Base-by-base conservation (phyloP, 2,329 filamentous ascomycete species). In the Botryotinia narcissicola region DNA sequence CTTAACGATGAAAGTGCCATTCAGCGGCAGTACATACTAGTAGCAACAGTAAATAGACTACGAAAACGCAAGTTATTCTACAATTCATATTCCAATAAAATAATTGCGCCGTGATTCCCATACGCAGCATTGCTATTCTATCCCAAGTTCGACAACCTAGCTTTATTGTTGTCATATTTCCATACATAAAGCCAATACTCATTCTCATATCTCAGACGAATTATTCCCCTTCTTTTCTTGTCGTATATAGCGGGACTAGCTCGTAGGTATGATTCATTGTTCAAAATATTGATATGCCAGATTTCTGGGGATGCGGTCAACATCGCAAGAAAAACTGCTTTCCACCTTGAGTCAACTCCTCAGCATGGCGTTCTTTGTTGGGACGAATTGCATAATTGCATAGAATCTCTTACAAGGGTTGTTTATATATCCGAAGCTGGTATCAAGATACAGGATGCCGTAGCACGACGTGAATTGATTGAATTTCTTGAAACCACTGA, bases 391-490 rank as follows among this genome's bases (percentile, higher is more conserved):
- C 3, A 46, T 22, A 46, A n/a, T n/a, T n/a, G n/a, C n/a, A n/a
- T n/a, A n/a, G 7, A 46, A 46, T 20, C 42, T 46, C 16, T 12
- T 14, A 37, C 14, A n/a, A 4, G 1, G 6, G 25, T 14, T 4
- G 12, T 29, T n/a, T 62, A n/a, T 62, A 62, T 29, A n/a, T 42
- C 37, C 37, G 2, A 29, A n/a, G 8, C 25, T 18, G 7, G 18
- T 10, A 62, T 42, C 60, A 42, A 16, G 25, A 62, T n/a, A 1
- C 8, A 42, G 25, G 4, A 42, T 8, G 7, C 16, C 14, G 37
- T 0, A 29, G 2, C n/a, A 0, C 6, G 8, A 25, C 8, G 16
- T n/a, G 37, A 1, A 10, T 7, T 3, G 16, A 22, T 12, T 22
- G 3, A 0, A 22, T 7, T 14, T 8, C 8, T 44, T 32, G 4